Base-by-base conservation (phyloP, 768 basidiomycete species). In the Lentinula sp. region DNA sequence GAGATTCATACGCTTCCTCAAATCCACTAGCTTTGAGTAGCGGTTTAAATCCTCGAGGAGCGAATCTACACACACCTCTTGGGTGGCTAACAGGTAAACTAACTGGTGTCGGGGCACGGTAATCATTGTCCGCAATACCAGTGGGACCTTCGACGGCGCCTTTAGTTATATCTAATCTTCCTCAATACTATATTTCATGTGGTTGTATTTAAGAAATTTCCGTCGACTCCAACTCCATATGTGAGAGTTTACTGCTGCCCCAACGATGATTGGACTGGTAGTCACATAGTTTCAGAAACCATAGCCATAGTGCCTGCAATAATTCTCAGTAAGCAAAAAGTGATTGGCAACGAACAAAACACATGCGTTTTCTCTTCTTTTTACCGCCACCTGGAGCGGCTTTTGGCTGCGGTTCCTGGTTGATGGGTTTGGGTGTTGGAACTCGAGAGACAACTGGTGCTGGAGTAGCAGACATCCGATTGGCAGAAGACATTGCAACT, bases 71-170 rank as follows among this genome's bases (percentile, higher is more conserved):
- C 66, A 86, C 87, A 42, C 90, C 91, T 7, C 73, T 93, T 2
- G 88, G 85, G 6, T 93, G 91, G 91, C 70, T 93, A 55, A 87
- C 91, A 21, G 86, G 82, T 46, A 90, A 84, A 70, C 71, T 93
- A 60, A 81, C 87, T 5, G 88, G 88, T 40, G 85, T 80, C 40
- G 80, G 86, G 59, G 78, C 84, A 53, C 75, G 78, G 39, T 59
- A 49, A 51, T 8, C 9, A 8, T 39, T 39, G 7, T 4, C 2
- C 28, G 28, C 28, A 28, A 28, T 28, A 28, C 28, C 28, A 4
- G 28, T 28, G 28, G 3, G 28, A 28, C 28, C 28, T 23, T 23
- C 23, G 23, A 23, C 23, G 23, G 23, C 23, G 23, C 23, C 23
- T 28, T 28, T 28, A 4, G 28, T 28, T 28, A 3, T 28, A 28